Conservation (phyloP, 192 early-diverging fungal species). For the Rhizoclosmatium globosum region DNA sequence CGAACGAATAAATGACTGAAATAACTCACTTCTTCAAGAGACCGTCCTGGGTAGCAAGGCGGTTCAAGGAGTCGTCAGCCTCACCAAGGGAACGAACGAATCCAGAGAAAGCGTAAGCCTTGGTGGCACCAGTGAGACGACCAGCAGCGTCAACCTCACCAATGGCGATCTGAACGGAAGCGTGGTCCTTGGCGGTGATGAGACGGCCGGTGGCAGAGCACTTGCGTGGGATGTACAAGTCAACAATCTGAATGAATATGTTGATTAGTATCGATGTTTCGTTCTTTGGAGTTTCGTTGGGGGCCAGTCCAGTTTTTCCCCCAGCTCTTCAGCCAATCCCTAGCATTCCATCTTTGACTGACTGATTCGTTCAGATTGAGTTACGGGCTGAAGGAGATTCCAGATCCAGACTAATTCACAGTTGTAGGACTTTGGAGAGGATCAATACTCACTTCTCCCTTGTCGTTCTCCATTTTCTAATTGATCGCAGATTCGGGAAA, state of each 20-base stretch:
- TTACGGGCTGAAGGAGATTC: too few species aligned
- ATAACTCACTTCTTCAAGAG: conserved; percentile 67
- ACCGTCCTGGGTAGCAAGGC: conserved; percentile 79
- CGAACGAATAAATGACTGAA: not conserved
- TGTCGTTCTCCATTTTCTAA: conserved; percentile 63
- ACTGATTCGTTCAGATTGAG: too few species aligned
- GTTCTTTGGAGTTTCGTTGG: not conserved
- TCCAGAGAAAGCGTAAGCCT: conserved; percentile 92
- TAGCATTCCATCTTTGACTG: too few species aligned
- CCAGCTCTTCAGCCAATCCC: too few species aligned
- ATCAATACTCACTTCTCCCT: conserved; percentile 50
- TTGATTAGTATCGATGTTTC: not conserved
- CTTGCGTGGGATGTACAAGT: conserved; percentile 96
- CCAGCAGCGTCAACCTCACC: conserved; percentile 91
- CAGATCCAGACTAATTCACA: too few species aligned
- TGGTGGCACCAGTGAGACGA: conserved; percentile 73
- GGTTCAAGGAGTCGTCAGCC: conserved; percentile 97
- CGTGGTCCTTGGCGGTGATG: conserved; percentile 98
- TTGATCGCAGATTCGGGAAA: conserved; percentile 6
- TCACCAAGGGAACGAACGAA: conserved; percentile 90
- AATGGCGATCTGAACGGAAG: conserved; percentile 97
- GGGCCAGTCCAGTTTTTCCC: too few species aligned
- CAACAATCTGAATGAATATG: conserved; percentile 62
- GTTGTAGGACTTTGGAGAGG: too few species aligned
- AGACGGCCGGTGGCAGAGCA: conserved; percentile 99